Conservation (phyloP, 139 green algal genomes). For the Spirogloea muscicola region DNA sequence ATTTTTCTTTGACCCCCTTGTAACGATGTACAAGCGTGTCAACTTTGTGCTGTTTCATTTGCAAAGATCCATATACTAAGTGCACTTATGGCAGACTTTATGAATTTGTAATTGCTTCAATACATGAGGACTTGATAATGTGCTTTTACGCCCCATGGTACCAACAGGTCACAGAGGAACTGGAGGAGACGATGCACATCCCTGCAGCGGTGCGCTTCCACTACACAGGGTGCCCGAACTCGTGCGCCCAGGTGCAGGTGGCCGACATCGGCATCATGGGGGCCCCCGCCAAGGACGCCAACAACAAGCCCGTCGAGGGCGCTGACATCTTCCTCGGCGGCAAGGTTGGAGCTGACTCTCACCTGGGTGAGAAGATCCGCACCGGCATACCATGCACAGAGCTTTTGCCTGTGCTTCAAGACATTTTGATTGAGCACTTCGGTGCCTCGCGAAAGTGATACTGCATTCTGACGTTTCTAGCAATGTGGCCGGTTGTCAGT, state of each 20-base stretch:
- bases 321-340: conserved; percentile 86
- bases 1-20: no score
- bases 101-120: no score
- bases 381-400: conserved; percentile 58
- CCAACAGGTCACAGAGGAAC: conserved; percentile 66
- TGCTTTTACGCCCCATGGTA: no score
- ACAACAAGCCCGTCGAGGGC: conserved; percentile 79
- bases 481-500: no score
- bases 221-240: conserved; percentile 98
- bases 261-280: conserved; percentile 94
- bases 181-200: conserved; percentile 83
- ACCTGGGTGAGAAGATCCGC: conserved; percentile 26
- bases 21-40: no score
- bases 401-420: conserved; percentile 68
- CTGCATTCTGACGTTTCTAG: no score
- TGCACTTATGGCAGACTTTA: no score
- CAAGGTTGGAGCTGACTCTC: conserved; percentile 59
- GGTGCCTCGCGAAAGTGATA: conserved; percentile 61
- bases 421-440: conserved; percentile 79
- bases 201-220: conserved; percentile 83
- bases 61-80: no score
- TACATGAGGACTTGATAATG: no score
- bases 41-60: no score
- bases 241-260: conserved; percentile 85
- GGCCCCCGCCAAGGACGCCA: conserved; percentile 55